Percentiles rank a stretch among this genome's conserved stretches.
Conservation (phyloP, 169 alveolate species). For the Cytauxzoon felis region DNA sequence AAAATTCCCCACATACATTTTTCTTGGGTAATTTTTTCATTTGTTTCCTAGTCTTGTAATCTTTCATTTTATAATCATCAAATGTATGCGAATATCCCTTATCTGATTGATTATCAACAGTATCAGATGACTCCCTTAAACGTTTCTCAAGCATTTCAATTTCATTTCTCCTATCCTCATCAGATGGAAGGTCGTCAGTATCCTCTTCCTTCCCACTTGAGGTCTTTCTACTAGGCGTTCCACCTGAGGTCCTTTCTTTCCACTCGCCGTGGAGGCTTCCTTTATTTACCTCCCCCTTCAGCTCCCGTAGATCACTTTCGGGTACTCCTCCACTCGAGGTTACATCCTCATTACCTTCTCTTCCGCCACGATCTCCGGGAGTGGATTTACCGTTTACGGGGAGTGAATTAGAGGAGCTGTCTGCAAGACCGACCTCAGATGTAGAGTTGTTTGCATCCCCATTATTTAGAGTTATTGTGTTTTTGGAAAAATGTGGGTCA, state of each 20-base stretch:
- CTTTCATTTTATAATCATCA: no score
- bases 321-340: neutral
- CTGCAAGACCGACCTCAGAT: neutral
- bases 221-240: no score
- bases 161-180: slow-evolving; percentile 15
- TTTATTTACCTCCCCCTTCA: neutral
- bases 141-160: slow-evolving; percentile 6
- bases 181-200: neutral
- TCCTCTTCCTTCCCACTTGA: neutral
- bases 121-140: neutral
- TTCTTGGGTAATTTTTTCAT: neutral
- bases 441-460: no score
- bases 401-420: neutral
- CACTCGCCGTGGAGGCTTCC: no score
- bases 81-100: slow-evolving; percentile 16
- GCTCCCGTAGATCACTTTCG: neutral
- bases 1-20: neutral
- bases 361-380: no score
- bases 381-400: neutral
- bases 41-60: slow-evolving; percentile 38
- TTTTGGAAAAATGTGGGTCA: slow-evolving; percentile 37
- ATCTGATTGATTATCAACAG: neutral
- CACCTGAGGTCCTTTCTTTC: no score
- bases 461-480: neutral
- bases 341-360: no score